Evolutionary conservation across 768 basidiomycete genomes (phyloP).

Genomic region (Lactifluus piperatus): DNA sequence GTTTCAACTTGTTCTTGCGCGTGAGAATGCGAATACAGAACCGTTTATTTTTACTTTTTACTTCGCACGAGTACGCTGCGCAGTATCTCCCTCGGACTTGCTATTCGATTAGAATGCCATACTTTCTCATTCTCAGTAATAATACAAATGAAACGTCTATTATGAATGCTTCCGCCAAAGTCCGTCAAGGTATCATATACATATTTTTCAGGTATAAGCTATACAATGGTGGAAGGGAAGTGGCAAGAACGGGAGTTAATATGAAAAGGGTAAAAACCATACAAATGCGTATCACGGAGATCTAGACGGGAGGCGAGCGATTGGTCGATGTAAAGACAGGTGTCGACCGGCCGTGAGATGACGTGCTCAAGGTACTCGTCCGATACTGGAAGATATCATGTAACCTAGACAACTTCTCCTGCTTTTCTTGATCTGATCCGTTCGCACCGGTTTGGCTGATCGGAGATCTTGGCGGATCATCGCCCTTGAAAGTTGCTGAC

Average conservation of each 20-base stretch:
- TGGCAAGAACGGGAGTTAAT: background rate
- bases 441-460: slow-evolving; percentile 19
- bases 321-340: slow-evolving; percentile 2
- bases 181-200: slow-evolving; percentile 11
- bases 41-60: background rate
- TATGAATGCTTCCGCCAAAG: background rate
- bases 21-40: slow-evolving; percentile 1
- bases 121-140: background rate
- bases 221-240: background rate
- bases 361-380: slow-evolving; percentile 49
- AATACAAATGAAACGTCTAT: slow-evolving; percentile 2
- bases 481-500: background rate
- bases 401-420: slow-evolving; percentile 63
- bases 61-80: background rate
- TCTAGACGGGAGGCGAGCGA: slow-evolving; percentile 9
- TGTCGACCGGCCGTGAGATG: slow-evolving; percentile 27
- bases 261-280: background rate
- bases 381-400: slow-evolving; percentile 82
- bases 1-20: slow-evolving; percentile 34
- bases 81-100: background rate
- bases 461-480: slow-evolving; percentile 17
- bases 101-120: background rate
- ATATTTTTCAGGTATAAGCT: slow-evolving; percentile 12
- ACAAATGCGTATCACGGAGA: background rate
- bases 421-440: slow-evolving; percentile 29